Percentiles rank a stretch among this genome's conserved stretches.
phyloP scores from a whole-genome alignment of 2,329 filamentous ascomycete genomes.

The Phialemoniopsis sp. region DNA sequence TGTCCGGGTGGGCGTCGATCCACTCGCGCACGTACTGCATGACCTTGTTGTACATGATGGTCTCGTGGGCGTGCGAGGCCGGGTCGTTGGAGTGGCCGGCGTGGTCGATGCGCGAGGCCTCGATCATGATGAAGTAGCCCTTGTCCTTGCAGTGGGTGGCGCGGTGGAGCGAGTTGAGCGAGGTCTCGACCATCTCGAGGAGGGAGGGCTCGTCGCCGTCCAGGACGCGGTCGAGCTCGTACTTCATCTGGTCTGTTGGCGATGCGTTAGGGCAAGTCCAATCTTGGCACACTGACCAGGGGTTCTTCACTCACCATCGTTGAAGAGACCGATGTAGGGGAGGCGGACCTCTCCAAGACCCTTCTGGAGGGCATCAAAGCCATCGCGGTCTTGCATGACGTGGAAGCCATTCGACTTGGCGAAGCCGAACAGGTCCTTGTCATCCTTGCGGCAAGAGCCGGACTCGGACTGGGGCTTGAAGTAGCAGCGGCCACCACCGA shows the following conservation, averaged over 20 bases:
- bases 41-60: slow-evolving; percentile 32
- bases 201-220: slow-evolving; percentile 29
- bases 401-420: slow-evolving; percentile 26
- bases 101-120: slow-evolving; percentile 30
- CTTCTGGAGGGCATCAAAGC: slow-evolving; percentile 23
- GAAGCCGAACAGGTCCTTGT: slow-evolving; percentile 27
- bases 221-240: slow-evolving; percentile 28
- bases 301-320: slow-evolving; percentile 22
- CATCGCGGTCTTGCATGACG: slow-evolving; percentile 26
- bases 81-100: slow-evolving; percentile 48
- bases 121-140: slow-evolving; percentile 34
- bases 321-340: slow-evolving; percentile 33
- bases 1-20: slow-evolving; percentile 32
- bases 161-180: slow-evolving; percentile 27
- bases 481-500: slow-evolving; percentile 34
- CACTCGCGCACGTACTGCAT: slow-evolving; percentile 29
- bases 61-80: slow-evolving; percentile 43
- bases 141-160: slow-evolving; percentile 22
- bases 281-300: too few relatives aligned
- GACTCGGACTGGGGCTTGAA: slow-evolving; percentile 30
- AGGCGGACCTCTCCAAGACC: slow-evolving; percentile 19
- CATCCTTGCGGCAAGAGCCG: slow-evolving; percentile 29
- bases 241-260: slow-evolving; percentile 17
- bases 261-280: background rate
- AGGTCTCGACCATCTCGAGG: slow-evolving; percentile 31